Base-by-base conservation (phyloP, 805 yeast species). In the Wickerhamiella australiensis region DNA sequence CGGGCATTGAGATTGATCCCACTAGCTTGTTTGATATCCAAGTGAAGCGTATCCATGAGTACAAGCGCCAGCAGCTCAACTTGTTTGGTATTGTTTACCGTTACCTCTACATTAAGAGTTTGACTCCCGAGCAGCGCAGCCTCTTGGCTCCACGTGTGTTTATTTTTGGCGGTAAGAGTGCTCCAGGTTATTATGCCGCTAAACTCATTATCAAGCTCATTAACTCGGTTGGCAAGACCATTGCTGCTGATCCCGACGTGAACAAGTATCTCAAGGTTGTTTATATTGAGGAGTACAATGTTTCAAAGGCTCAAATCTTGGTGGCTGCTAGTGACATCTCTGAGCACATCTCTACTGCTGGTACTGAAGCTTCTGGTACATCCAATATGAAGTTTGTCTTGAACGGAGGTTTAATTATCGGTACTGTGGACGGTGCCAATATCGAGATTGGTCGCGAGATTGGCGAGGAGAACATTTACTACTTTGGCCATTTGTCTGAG, bases 151-250 rank as follows among this genome's bases (percentile, higher is more conserved):
- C 95, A 52, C 84, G 82, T 62, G 92, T 84, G 50, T 75, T 79
- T 40, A 76, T 87, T 53, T 79, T 88, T 65, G 96, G 96, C 57
- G 96, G 96, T 63, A 87, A 88, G 68, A 83, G 94, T 52, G 96
- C 96, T 9, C 96, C 96, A n/a, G 96, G 96, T 56, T 87, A 87
- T 66, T 87, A 85, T 69, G 85, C 87, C 79, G 96, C 96, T 52
- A 87, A 87, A 68, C 76, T 83, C 52, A 84, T 87, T 61, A 88
- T 87, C 63, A 85, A 86, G 66, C 73, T 87, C 65, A 76, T 87
- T 61, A 87, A 84, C 65, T 68, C 83, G 49, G 96, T 86, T 35
- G 80, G 84, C 27, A 79, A 77, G 5, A 90, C 85, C 46, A 78
- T 87, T 54, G 87, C 87, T 67, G 74, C 73, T 53, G 96, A 87